Percentiles rank a stretch among this genome's conserved stretches.
Conservation (phyloP, 345 rosid genomes). For the Populus tremula region DNA sequence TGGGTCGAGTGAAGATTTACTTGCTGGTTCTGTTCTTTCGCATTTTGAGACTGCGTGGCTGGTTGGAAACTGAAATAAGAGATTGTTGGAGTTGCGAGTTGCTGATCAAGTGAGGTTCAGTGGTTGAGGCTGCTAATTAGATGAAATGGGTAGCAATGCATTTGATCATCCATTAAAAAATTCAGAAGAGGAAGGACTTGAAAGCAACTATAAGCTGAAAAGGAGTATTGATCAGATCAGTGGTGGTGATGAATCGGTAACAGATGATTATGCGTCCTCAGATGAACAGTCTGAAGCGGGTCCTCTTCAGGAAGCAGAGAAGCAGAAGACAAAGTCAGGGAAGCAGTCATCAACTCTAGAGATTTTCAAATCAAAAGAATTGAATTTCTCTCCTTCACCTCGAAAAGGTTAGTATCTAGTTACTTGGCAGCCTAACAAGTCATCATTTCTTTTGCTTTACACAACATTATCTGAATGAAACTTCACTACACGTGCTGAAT, state of each 20-base stretch:
- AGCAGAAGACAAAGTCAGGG: conserved; percentile 29
- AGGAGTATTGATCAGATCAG: conserved; percentile 19
- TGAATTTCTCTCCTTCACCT: conserved; percentile 25
- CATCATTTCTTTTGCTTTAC: neutral
- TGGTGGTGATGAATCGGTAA: conserved; percentile 15
- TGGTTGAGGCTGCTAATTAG: conserved; percentile 14
- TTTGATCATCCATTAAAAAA: conserved; percentile 44
- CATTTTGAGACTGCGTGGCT: neutral
- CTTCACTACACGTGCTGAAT: neutral
- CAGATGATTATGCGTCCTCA: conserved; percentile 20
- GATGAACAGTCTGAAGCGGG: conserved; percentile 19
- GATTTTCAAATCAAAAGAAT: conserved; percentile 23
- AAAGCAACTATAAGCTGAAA: conserved; percentile 25
- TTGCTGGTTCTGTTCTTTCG: neutral
- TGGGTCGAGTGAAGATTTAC: neutral
- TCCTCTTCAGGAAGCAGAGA: conserved; percentile 20
- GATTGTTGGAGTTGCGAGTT: conserved; percentile 8
- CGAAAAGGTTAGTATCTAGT: conserved; percentile 40
- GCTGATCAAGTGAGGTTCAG: conserved; percentile 2
- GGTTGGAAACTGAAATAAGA: neutral
- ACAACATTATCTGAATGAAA: neutral
- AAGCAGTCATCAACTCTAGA: conserved; percentile 29
- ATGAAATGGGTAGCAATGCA: conserved; percentile 55
- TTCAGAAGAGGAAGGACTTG: conserved; percentile 28
- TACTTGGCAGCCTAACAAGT: neutral